A percentile compares a stretch with the other conserved stretches of the same genome.
phyloP scores from a whole-genome alignment of 345 rosid species.

The Brassica incana region DNA sequence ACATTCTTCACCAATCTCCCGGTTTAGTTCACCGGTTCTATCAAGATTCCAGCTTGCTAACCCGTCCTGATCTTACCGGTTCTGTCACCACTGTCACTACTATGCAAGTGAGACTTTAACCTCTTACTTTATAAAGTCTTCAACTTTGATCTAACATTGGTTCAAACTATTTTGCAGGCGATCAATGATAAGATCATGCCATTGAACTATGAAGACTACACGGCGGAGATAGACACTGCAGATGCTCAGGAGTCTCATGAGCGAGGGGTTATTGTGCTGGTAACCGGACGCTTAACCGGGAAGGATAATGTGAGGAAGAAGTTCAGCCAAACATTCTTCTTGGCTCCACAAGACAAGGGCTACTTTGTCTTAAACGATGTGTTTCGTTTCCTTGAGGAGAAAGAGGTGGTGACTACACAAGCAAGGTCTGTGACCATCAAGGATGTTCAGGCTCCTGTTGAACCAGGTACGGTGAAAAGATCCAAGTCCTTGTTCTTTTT shows the following conservation, averaged over 20 bases:
- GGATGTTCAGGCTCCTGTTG: conserved; percentile 43
- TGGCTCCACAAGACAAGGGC: conserved; percentile 89
- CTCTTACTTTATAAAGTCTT: background rate
- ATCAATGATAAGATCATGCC: conserved; percentile 56
- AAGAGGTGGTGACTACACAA: conserved; percentile 40
- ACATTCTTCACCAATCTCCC: conserved; percentile 64
- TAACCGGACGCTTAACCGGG: conserved; percentile 84
- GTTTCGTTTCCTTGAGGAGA: conserved; percentile 71
- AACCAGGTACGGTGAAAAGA: conserved; percentile 46
- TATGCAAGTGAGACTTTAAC: conserved; percentile 55
- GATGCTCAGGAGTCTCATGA: conserved; percentile 77
- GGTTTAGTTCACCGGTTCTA: conserved; percentile 64
- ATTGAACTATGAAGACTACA: conserved; percentile 53
- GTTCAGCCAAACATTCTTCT: conserved; percentile 82
- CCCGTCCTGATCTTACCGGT: conserved; percentile 62
- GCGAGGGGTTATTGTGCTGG: conserved; percentile 76
- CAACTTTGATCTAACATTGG: background rate
- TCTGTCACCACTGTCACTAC: conserved; percentile 59
- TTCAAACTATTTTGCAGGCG: conserved; percentile 21
- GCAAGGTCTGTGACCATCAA: conserved; percentile 16
- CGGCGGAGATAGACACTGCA: conserved; percentile 86
- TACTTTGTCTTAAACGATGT: conserved; percentile 88
- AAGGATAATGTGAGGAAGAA: conserved; percentile 70
- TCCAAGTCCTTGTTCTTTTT: background rate
- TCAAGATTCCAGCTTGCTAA: conserved; percentile 68